Percentiles rank a stretch among this genome's conserved stretches.
Evolutionary conservation across 768 basidiomycete genomes (phyloP).

Genomic region (Rhizopogon vesiculosus): DNA sequence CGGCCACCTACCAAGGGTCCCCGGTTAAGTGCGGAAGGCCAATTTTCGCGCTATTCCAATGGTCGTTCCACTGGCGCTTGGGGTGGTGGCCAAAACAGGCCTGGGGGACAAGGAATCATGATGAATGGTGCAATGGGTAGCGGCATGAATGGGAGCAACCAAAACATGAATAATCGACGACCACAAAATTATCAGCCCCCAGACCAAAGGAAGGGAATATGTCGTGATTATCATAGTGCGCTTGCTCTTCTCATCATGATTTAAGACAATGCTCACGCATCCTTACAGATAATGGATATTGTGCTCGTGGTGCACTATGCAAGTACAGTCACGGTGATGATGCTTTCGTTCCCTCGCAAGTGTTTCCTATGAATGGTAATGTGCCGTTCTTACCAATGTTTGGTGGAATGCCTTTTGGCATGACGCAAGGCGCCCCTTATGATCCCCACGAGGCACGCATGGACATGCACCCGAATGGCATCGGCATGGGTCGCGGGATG

Average conservation of each 20-base stretch:
- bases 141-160: conserved; percentile 17
- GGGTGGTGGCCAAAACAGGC: conserved; percentile 29
- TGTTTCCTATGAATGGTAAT: conserved; percentile 52
- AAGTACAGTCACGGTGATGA: conserved; percentile 93
- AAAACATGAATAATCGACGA: conserved; percentile 38
- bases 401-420: conserved; percentile 52
- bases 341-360: conserved; percentile 68
- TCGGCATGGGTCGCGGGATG: conserved; percentile 25
- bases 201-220: conserved; percentile 72
- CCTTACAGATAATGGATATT: conserved; percentile 79
- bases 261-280: conserved; percentile 6
- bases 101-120: conserved; percentile 14
- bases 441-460: conserved; percentile 78
- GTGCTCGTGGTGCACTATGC: conserved; percentile 82
- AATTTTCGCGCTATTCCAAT: conserved; percentile 58
- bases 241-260: conserved; percentile 12
- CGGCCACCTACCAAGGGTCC: conserved; percentile 67
- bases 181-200: conserved; percentile 64
- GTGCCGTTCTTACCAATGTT: conserved; percentile 76
- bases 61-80: conserved; percentile 42
- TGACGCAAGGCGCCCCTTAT: conserved; percentile 49
- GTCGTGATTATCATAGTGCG: conserved; percentile 92
- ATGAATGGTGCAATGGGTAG: conserved; percentile 19
- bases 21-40: conserved; percentile 57
- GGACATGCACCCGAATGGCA: conserved; percentile 64